phyloP scores from a whole-genome alignment of 345 rosid species.

The Acer negundo region DNA sequence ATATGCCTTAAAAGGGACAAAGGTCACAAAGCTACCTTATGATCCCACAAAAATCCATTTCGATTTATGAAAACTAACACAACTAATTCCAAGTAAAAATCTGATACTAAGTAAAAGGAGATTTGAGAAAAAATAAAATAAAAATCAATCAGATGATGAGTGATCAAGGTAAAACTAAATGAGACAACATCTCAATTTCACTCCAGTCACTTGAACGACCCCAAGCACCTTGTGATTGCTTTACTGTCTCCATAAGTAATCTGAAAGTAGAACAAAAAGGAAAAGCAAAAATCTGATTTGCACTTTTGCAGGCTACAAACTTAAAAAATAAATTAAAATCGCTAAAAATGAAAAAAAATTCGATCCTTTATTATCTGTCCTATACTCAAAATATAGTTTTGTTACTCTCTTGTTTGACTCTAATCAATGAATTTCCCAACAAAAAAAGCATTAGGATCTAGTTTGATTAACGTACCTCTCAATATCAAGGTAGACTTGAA shows the following conservation, averaged over 20 bases:
- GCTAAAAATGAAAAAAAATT: too few species aligned
- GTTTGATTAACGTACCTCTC: slow-evolving; percentile 55
- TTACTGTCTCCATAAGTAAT: slow-evolving; percentile 78
- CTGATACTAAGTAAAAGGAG: neutral
- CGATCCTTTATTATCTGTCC: too few species aligned
- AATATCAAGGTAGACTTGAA: slow-evolving; percentile 80
- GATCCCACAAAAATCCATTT: neutral
- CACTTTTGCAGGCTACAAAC: neutral
- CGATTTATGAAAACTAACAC: neutral
- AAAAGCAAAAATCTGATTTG: neutral
- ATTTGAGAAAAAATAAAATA: too few species aligned
- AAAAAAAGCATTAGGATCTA: neutral
- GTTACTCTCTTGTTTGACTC: too few species aligned
- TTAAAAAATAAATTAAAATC: too few species aligned
- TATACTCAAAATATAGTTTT: too few species aligned
- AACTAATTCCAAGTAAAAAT: neutral
- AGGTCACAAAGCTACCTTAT: neutral
- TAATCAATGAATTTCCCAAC: neutral
- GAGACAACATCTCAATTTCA: slow-evolving; percentile 66
- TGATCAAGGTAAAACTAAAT: slow-evolving; percentile 1
- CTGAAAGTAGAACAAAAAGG: slow-evolving; percentile 39
- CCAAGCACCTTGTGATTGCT: slow-evolving; percentile 74
- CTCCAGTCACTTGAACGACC: slow-evolving; percentile 68
- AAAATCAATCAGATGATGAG: slow-evolving; percentile 1
- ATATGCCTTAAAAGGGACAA: neutral